Conservation (phyloP, 371 early-diverging fungal genomes). For the Lichtheimia ornata region DNA sequence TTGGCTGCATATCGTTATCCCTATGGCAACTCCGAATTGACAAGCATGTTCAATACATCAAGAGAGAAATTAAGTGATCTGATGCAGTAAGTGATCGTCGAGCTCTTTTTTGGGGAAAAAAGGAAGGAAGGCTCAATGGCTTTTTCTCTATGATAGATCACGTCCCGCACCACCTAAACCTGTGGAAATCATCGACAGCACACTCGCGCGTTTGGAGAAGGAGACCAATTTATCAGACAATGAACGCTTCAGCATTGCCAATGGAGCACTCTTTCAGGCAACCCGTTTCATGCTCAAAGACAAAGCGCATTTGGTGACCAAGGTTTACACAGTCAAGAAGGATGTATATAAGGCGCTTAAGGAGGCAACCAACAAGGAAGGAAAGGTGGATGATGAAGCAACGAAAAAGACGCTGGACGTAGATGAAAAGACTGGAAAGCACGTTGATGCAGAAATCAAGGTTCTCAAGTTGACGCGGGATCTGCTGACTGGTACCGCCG, state of each 20-base stretch:
- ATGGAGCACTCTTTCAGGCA: slow-evolving; percentile 41
- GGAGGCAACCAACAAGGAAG: not conserved
- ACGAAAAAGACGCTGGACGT: slow-evolving; percentile 11
- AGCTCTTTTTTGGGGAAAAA: not conserved
- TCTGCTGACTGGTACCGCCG: slow-evolving; percentile 15
- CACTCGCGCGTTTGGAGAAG: slow-evolving; percentile 14
- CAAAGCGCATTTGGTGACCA: slow-evolving; percentile 32
- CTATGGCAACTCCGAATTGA: slow-evolving; percentile 39
- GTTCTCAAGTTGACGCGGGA: slow-evolving; percentile 25
- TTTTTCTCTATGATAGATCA: slow-evolving; percentile 13
- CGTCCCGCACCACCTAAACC: slow-evolving; percentile 28
- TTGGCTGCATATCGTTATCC: slow-evolving; percentile 28
- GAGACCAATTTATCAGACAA: slow-evolving; percentile 16
- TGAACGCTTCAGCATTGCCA: slow-evolving; percentile 41
- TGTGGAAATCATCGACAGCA: slow-evolving; percentile 26
- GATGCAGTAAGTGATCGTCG: slow-evolving; percentile 28
- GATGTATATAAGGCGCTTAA: slow-evolving; percentile 24
- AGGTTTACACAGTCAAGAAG: slow-evolving; percentile 36
- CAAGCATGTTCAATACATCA: slow-evolving; percentile 31
- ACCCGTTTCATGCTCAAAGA: slow-evolving; percentile 30
- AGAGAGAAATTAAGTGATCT: slow-evolving; percentile 19
- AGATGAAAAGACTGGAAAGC: slow-evolving; percentile 29
- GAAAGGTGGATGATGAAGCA: not conserved
- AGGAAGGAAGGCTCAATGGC: not conserved
- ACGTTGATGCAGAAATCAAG: slow-evolving; percentile 40